Evolutionary conservation across 345 rosid species (phyloP).

Genomic region (Crucihimalaya himalaica): DNA sequence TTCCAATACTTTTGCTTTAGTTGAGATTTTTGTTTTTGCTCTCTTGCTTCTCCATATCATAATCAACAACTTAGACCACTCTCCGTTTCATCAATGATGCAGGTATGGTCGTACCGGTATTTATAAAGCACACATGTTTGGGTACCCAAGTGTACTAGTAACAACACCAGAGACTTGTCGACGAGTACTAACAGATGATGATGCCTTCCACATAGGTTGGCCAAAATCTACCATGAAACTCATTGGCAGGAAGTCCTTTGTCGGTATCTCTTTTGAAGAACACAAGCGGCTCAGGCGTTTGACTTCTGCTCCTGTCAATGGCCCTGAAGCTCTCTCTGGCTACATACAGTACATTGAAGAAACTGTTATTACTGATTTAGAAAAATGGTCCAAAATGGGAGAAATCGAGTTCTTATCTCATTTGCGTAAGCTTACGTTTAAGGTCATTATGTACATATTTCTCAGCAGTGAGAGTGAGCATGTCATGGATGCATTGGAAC

Average conservation of each 20-base stretch:
- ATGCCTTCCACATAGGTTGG: slow-evolving; percentile 80
- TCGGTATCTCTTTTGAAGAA: slow-evolving; percentile 68
- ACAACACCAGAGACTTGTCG: slow-evolving; percentile 68
- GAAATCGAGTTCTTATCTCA: slow-evolving; percentile 67
- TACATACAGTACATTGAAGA: slow-evolving; percentile 72
- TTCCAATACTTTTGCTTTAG: not conserved
- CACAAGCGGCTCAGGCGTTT: slow-evolving; percentile 84
- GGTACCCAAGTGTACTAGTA: slow-evolving; percentile 74
- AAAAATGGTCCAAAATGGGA: slow-evolving; percentile 69
- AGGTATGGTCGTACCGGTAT: slow-evolving; percentile 68
- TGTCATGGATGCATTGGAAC: slow-evolving; percentile 68
- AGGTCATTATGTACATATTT: slow-evolving; percentile 78
- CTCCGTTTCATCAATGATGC: slow-evolving; percentile 23
- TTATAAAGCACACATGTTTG: slow-evolving; percentile 86
- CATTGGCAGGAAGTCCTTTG: slow-evolving; percentile 77
- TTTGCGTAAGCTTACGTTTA: slow-evolving; percentile 76
- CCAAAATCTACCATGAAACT: slow-evolving; percentile 65
- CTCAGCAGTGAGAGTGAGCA: slow-evolving; percentile 67
- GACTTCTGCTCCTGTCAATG: slow-evolving; percentile 80
- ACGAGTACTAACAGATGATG: slow-evolving; percentile 67
- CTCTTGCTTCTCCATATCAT: not conserved
- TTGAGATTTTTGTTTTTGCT: not conserved
- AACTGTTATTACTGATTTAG: slow-evolving; percentile 50
- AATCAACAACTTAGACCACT: not conserved
- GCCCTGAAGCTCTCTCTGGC: slow-evolving; percentile 66